These are phyloP conservation scores for Baudoinia panamericana DNA, from an alignment of 495 filamentous ascomycete species.

Conservation along the genomic window DNA sequence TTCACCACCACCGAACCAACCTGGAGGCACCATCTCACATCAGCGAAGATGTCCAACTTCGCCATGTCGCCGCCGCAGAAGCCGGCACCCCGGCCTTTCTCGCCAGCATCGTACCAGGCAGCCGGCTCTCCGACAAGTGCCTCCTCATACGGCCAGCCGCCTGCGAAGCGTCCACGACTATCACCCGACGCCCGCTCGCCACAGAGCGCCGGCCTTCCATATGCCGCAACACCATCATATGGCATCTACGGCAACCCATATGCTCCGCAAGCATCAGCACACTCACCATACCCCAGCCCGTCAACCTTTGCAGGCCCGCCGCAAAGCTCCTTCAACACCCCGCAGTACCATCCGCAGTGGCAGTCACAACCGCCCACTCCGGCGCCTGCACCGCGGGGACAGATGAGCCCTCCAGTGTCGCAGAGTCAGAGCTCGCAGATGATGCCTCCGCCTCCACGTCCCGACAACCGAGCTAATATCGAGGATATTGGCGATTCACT, in stretches of 20 bases:
- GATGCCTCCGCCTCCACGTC: slow-evolving; percentile 80
- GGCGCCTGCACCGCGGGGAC: slow-evolving; percentile 1
- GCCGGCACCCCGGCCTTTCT: slow-evolving; percentile 30
- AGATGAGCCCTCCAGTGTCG: slow-evolving; percentile 8
- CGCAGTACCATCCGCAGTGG: slow-evolving; percentile 8
- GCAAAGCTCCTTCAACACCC: slow-evolving; percentile 15
- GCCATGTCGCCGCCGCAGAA: slow-evolving; percentile 31
- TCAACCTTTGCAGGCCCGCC: slow-evolving; percentile 1
- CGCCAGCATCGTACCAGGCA: slow-evolving; percentile 10
- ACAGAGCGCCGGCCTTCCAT: neutral
- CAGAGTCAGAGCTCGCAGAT: slow-evolving; percentile 34
- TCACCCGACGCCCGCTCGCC: slow-evolving; percentile 37
- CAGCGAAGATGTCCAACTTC: slow-evolving; percentile 12
- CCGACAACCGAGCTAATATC: slow-evolving; percentile 40
- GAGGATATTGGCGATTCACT: slow-evolving; percentile 66
- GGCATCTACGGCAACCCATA: slow-evolving; percentile 18
- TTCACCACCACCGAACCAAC: neutral
- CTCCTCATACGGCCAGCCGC: slow-evolving; percentile 36
- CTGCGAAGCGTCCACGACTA: slow-evolving; percentile 53
- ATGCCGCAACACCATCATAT: slow-evolving; percentile 1
- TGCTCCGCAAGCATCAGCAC: slow-evolving; percentile 1
- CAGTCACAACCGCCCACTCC: neutral
- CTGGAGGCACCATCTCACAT: neutral
- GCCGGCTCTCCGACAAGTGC: slow-evolving; percentile 20
- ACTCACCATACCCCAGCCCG: slow-evolving; percentile 10